These are phyloP conservation scores for Tylopilus cervinicoccineus DNA, from an alignment of 768 basidiomycete species.

Conservation along the genomic window DNA sequence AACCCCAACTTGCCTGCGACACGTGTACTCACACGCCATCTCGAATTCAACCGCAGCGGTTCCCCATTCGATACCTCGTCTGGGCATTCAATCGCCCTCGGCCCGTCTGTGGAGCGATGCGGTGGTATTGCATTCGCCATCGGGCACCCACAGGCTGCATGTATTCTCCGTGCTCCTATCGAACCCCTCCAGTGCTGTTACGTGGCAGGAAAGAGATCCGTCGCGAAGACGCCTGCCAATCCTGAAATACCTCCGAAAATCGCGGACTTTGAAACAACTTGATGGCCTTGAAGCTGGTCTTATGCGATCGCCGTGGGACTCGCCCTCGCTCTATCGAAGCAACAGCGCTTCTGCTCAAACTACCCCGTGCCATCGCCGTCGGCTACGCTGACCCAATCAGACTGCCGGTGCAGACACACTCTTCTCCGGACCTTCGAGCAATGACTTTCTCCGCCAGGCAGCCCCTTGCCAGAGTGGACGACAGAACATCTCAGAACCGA, in stretches of 20 bases:
- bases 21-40: conserved; percentile 34
- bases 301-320: conserved; percentile 14
- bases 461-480: conserved; percentile 3
- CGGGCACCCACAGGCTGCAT: conserved; percentile 4
- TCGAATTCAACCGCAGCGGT: conserved; percentile 25
- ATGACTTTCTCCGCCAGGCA: background rate
- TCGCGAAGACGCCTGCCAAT: conserved; percentile 2
- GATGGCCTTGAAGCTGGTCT: background rate
- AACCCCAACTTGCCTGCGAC: conserved; percentile 27
- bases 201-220: conserved; percentile 12
- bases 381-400: conserved; percentile 8
- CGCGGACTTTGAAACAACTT: conserved; percentile 22
- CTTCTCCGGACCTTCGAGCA: background rate
- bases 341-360: no score
- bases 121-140: conserved; percentile 4
- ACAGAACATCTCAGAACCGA: conserved; percentile 7
- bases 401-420: no score
- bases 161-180: conserved; percentile 2
- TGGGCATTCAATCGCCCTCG: conserved; percentile 5
- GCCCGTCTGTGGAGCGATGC: conserved; percentile 15
- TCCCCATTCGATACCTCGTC: conserved; percentile 15
- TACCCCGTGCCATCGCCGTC: conserved; percentile 13
- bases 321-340: background rate
- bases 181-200: conserved; percentile 12
- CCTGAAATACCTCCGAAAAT: conserved; percentile 22